Evolutionary conservation across 1,284 basidiomycete species (phyloP).

Genomic region (Sphaerobolus stellatus): DNA sequence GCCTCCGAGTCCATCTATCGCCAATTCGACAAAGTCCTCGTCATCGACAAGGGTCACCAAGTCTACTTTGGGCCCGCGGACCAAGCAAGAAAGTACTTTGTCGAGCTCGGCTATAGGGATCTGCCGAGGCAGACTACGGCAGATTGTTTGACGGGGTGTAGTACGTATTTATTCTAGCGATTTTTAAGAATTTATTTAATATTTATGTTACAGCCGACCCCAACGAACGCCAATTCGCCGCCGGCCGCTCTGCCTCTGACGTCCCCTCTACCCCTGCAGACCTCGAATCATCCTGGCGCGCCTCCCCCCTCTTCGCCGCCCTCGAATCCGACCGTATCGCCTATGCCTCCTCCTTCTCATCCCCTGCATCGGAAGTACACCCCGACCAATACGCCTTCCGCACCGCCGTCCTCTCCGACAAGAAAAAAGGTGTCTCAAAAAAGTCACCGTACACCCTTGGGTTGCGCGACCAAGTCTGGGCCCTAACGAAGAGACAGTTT

Average conservation of each 20-base stretch:
- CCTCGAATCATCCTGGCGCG: conserved; percentile 69
- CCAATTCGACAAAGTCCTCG: conserved; percentile 69
- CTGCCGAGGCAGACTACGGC: conserved; percentile 45
- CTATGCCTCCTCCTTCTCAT: conserved; percentile 65
- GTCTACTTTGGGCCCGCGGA: conserved; percentile 52
- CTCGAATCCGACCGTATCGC: conserved; percentile 55
- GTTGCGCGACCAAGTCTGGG: conserved; percentile 71
- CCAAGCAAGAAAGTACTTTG: conserved; percentile 48
- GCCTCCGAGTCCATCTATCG: conserved; percentile 70
- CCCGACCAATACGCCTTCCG: conserved; percentile 74
- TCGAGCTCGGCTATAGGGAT: conserved; percentile 43
- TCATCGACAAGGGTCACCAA: conserved; percentile 51
- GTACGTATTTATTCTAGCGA: no score
- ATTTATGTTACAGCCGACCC: conserved; percentile 59
- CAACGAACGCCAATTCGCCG: conserved; percentile 83
- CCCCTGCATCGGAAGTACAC: conserved; percentile 60
- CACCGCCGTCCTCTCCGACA: conserved; percentile 73
- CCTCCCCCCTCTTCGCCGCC: conserved; percentile 49
- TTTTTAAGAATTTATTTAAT: no score
- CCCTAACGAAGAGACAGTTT: conserved; percentile 75
- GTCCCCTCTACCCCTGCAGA: conserved; percentile 74
- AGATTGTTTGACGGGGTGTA: conserved; percentile 82
- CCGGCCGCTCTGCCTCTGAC: conserved; percentile 60
- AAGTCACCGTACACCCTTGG: conserved; percentile 87
- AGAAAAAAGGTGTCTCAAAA: conserved; percentile 79